Conservation (phyloP, 202 grass and related monocot genomes). For the Digitaria exilis region DNA sequence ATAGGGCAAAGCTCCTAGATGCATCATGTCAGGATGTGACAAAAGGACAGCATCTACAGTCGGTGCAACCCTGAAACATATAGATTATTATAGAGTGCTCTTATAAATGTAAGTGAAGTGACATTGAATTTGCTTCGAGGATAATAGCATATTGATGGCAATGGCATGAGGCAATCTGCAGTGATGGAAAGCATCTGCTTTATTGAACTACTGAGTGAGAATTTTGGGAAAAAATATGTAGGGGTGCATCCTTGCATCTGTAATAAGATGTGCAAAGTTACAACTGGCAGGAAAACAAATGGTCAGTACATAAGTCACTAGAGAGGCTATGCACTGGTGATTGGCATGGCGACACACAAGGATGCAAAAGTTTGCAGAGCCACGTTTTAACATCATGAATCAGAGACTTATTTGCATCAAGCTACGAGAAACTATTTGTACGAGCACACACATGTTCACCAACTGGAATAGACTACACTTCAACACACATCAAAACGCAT, state of each 20-base stretch:
- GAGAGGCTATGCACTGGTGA: not conserved
- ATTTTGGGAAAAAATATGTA: slow-evolving; percentile 34
- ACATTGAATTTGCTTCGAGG: not conserved
- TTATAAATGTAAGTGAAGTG: slow-evolving; percentile 18
- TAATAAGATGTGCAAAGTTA: not conserved
- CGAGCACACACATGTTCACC: not conserved
- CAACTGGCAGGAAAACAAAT: not conserved
- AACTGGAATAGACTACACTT: not conserved
- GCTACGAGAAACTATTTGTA: not conserved
- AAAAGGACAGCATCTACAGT: slow-evolving; percentile 84
- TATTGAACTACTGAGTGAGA: not conserved
- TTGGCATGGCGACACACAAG: not conserved
- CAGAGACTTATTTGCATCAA: not conserved
- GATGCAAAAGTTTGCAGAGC: not conserved
- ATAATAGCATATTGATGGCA: not conserved
- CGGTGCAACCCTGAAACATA: slow-evolving; percentile 73
- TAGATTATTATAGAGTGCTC: not conserved
- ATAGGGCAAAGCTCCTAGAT: slow-evolving; percentile 96
- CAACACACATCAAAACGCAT: not conserved
- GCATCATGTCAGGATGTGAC: slow-evolving; percentile 87
- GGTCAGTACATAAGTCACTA: not conserved
- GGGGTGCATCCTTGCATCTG: not conserved
- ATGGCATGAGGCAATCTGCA: not conserved
- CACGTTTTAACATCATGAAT: not conserved
- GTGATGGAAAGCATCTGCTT: not conserved